Evolutionary conservation across 176 grass and related monocot genomes (phyloP).

Genomic region (Rhynchospora pubera): DNA sequence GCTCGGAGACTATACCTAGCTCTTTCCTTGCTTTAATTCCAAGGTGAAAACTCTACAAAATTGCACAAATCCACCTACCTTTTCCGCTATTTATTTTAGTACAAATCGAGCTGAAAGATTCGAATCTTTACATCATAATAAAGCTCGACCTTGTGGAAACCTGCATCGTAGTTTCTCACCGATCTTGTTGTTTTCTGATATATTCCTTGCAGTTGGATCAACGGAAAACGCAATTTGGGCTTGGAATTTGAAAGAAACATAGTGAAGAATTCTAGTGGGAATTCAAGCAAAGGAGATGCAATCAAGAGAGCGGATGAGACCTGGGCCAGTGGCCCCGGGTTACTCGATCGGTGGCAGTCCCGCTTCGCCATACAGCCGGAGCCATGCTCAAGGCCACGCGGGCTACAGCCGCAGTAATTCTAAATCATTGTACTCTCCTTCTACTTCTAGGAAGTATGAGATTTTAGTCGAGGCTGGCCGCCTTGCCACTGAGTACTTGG

Average conservation of each 20-base stretch:
- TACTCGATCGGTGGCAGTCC: background rate
- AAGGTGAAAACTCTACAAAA: conserved; percentile 14
- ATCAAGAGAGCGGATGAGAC: conserved; percentile 21
- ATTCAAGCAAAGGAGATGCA: conserved; percentile 21
- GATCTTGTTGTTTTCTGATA: background rate
- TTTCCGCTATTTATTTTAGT: background rate
- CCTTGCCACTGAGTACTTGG: conserved; percentile 85
- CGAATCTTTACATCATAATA: background rate
- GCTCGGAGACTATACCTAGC: background rate
- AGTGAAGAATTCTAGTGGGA: background rate
- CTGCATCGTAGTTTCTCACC: background rate
- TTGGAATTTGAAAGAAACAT: background rate
- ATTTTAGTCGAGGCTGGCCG: conserved; percentile 86
- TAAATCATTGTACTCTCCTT: conserved; percentile 19
- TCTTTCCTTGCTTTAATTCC: no score
- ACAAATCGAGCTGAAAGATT: conserved; percentile 3
- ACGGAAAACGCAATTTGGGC: conserved; percentile 5
- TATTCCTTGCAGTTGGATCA: conserved; percentile 2
- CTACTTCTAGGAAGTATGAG: conserved; percentile 51
- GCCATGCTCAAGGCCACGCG: conserved; percentile 17
- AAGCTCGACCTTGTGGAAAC: background rate
- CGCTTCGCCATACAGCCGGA: conserved; percentile 16
- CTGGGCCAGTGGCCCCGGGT: conserved; percentile 1
- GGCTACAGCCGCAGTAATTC: conserved; percentile 25
- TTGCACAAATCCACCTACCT: background rate